A percentile compares a stretch with the other conserved stretches of the same genome.
Evolutionary conservation across 176 grass and related monocot species (phyloP).

Genomic region (Carex myosuroides): DNA sequence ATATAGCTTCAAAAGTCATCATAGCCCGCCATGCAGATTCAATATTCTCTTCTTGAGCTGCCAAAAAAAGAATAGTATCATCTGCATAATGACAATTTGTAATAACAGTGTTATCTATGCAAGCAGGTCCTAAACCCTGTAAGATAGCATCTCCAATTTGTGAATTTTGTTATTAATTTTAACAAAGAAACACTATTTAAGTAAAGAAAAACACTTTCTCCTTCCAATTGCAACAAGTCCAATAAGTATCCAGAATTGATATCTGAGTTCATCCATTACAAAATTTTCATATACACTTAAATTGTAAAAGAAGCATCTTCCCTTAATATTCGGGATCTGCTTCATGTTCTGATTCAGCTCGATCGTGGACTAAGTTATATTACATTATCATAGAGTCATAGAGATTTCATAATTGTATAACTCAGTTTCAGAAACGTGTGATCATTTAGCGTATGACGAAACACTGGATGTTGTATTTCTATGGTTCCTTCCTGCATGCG

Average conservation of each 20-base stretch:
- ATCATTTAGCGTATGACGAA: background rate
- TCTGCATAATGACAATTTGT: too few species aligned
- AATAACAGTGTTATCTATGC: too few species aligned
- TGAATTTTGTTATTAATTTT: too few species aligned
- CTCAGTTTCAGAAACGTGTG: background rate
- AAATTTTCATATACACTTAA: background rate
- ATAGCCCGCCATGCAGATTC: too few species aligned
- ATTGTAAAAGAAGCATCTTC: background rate
- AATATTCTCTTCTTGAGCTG: too few species aligned
- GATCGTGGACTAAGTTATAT: background rate
- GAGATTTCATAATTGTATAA: background rate
- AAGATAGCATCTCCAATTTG: too few species aligned
- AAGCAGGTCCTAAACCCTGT: too few species aligned
- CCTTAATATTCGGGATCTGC: background rate
- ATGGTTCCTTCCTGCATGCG: background rate
- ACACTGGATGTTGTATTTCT: background rate
- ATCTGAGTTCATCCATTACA: background rate
- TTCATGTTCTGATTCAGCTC: background rate
- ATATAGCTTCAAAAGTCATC: too few species aligned
- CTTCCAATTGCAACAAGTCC: background rate
- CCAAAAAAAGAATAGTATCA: too few species aligned
- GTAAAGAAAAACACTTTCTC: background rate
- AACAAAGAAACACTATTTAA: background rate
- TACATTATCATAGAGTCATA: background rate
- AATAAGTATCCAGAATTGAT: background rate